Percentiles rank a stretch among this genome's conserved stretches.
Evolutionary conservation across 306 rosid species (phyloP).

Genomic region (Fragaria nilgerrensis): DNA sequence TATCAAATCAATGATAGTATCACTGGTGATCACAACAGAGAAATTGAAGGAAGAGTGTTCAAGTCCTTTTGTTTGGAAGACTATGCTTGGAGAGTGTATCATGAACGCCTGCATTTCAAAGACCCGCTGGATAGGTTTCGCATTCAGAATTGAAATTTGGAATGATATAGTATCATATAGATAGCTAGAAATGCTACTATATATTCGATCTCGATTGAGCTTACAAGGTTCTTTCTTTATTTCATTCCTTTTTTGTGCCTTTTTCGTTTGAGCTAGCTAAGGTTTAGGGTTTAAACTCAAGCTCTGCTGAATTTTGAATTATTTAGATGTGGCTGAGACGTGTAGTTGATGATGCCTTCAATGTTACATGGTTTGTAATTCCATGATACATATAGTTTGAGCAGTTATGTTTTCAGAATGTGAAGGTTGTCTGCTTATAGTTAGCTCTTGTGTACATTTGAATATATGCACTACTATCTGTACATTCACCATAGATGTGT

Average conservation of each 20-base stretch:
- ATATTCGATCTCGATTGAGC: background rate
- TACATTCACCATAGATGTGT: background rate
- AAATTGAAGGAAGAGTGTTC: constrained; percentile 32
- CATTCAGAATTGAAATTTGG: constrained; percentile 1
- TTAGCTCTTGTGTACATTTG: background rate
- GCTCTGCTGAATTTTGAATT: background rate
- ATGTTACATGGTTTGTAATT: background rate
- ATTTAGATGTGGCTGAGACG: background rate
- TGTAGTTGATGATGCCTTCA: background rate
- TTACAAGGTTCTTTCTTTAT: background rate
- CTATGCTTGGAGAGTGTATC: constrained; percentile 80
- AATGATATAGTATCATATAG: background rate
- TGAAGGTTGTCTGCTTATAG: background rate
- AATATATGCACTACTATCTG: too few species aligned
- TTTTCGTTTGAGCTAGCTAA: background rate
- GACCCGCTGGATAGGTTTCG: constrained; percentile 74
- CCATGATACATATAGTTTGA: background rate
- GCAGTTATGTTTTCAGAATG: background rate
- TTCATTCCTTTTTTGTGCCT: background rate
- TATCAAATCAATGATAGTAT: background rate
- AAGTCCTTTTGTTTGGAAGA: constrained; percentile 70
- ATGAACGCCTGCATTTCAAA: constrained; percentile 54
- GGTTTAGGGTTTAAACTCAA: background rate
- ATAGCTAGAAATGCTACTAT: background rate
- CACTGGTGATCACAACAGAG: constrained; percentile 1